A percentile compares a stretch with the other conserved stretches of the same genome.
phyloP scores from a whole-genome alignment of 2,329 filamentous ascomycete genomes.

The Ilyonectria robusta region DNA sequence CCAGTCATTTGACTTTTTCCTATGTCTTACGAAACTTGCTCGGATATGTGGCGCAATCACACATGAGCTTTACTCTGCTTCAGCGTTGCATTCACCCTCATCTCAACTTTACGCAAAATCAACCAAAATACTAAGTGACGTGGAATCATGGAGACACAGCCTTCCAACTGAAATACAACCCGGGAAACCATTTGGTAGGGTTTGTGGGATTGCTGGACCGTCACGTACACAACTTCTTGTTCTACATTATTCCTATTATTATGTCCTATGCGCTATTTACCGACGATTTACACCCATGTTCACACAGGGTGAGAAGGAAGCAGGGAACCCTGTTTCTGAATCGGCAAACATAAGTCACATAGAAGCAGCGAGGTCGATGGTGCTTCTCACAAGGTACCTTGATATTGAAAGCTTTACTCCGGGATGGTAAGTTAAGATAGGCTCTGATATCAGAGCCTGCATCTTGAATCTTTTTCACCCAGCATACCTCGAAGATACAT shows the following conservation, averaged over 20 bases:
- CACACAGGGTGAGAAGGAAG: not conserved
- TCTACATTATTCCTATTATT: constrained; percentile 14
- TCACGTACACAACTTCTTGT: constrained; percentile 1
- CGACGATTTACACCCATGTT: constrained; percentile 12
- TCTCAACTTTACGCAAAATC: not conserved
- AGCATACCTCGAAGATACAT: not conserved
- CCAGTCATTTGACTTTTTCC: not conserved
- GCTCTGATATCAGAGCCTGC: no score
- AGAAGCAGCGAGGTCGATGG: constrained; percentile 13
- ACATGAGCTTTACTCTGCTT: constrained; percentile 1
- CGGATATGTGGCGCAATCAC: constrained; percentile 5
- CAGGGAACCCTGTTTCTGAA: not conserved
- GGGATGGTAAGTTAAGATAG: constrained; percentile 7
- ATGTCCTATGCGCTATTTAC: constrained; percentile 9
- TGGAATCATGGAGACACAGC: not conserved
- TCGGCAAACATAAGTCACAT: not conserved
- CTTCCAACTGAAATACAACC: not conserved
- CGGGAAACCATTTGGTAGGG: not conserved
- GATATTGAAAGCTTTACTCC: constrained; percentile 25
- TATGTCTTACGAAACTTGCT: not conserved
- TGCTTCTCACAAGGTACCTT: constrained; percentile 14
- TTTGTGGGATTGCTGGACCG: not conserved
- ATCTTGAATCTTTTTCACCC: not conserved
- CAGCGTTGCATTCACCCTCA: not conserved
- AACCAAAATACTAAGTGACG: not conserved